Conservation (phyloP, 2,329 filamentous ascomycete species). For the Arthrobotrys sinensis region DNA sequence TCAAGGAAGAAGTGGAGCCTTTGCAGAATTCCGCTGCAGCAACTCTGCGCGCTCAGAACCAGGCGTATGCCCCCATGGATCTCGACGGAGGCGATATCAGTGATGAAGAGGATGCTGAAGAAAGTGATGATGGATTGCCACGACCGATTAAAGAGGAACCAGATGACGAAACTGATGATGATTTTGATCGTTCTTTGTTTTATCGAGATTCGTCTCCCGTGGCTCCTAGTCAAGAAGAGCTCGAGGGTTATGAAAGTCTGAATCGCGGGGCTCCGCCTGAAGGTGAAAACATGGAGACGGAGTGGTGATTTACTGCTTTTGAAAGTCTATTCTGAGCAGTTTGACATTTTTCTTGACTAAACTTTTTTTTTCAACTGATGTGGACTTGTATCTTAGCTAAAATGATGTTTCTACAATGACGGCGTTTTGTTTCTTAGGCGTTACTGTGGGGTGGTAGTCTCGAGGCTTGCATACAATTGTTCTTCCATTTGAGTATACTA, state of each 20-base stretch:
- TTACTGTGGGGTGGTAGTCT: no score
- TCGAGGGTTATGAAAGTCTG: neutral
- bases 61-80: slow-evolving; percentile 4
- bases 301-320: slow-evolving; percentile 21
- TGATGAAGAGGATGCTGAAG: neutral
- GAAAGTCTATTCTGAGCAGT: neutral
- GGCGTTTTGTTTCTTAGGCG: neutral
- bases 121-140: neutral
- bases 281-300: slow-evolving; percentile 4
- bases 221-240: neutral
- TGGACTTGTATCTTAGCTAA: no score
- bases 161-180: slow-evolving; percentile 4
- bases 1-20: slow-evolving; percentile 46
- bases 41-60: neutral
- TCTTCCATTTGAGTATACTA: neutral
- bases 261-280: neutral
- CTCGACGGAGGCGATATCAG: neutral
- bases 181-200: slow-evolving; percentile 12
- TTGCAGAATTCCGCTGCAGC: slow-evolving; percentile 22
- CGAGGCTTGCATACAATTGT: no score
- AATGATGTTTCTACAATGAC: neutral
- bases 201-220: slow-evolving; percentile 33
- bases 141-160: neutral
- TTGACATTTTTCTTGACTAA: neutral
- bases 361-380: no score